Conservation (phyloP, 1,284 basidiomycete genomes). For the Baeospora myosura region DNA sequence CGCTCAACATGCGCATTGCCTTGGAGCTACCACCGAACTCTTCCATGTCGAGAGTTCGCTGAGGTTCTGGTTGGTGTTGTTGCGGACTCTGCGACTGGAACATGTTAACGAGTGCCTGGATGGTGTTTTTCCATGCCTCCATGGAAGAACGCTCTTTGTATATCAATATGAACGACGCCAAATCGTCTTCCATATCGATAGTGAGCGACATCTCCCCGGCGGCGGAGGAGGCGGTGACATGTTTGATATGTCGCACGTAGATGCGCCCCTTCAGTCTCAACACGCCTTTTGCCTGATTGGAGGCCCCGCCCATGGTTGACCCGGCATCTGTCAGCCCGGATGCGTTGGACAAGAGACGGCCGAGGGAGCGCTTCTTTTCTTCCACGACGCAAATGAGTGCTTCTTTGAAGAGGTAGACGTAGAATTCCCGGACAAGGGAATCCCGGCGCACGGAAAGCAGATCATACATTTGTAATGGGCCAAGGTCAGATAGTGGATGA, state of each 20-base stretch:
- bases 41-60: slow-evolving; percentile 44
- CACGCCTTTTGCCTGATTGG: slow-evolving; percentile 59
- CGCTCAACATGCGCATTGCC: slow-evolving; percentile 71
- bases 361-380: slow-evolving; percentile 79
- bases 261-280: slow-evolving; percentile 91
- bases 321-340: slow-evolving; percentile 41
- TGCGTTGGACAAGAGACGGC: slow-evolving; percentile 59
- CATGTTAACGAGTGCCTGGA: slow-evolving; percentile 65
- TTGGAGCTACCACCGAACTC: slow-evolving; percentile 73
- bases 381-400: slow-evolving; percentile 95
- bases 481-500: slow-evolving; percentile 81
- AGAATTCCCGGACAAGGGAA: slow-evolving; percentile 81
- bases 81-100: slow-evolving; percentile 60
- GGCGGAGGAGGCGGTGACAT: slow-evolving; percentile 73
- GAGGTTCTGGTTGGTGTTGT: slow-evolving; percentile 15
- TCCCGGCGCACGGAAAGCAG: slow-evolving; percentile 84
- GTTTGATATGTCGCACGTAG: slow-evolving; percentile 87
- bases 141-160: slow-evolving; percentile 88
- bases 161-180: slow-evolving; percentile 90
- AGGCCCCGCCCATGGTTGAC: slow-evolving; percentile 33
- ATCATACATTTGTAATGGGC: slow-evolving; percentile 86
- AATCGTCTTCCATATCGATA: slow-evolving; percentile 92
- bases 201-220: slow-evolving; percentile 82
- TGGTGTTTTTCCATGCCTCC: slow-evolving; percentile 80
- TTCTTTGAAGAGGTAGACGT: slow-evolving; percentile 93